phyloP scores from a whole-genome alignment of 176 grass and related monocot genomes.

The Musa beccarii region DNA sequence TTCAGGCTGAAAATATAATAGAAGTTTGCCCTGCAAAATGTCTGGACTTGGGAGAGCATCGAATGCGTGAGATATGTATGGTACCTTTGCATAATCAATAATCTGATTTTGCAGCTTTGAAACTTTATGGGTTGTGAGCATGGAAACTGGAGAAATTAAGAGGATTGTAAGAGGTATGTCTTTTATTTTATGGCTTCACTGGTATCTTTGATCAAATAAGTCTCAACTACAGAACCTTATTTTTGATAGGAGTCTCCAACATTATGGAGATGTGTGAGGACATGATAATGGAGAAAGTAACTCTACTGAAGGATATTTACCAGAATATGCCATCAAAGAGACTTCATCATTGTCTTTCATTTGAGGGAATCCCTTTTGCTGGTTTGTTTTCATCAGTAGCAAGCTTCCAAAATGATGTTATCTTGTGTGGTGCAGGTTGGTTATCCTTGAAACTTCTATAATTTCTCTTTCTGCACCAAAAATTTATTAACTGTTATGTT shows the following conservation, averaged over 20 bases:
- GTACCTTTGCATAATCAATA: neutral
- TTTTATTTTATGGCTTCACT: constrained; percentile 16
- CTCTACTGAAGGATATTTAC: constrained; percentile 45
- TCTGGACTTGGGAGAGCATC: no score
- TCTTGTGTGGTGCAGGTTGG: constrained; percentile 73
- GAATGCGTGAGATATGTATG: neutral
- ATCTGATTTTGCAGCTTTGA: constrained; percentile 47
- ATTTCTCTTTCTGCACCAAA: neutral
- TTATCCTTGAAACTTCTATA: neutral
- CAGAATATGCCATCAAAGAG: constrained; percentile 25
- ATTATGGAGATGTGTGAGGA: constrained; percentile 43
- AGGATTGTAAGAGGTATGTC: constrained; percentile 46
- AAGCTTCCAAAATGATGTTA: constrained; percentile 47
- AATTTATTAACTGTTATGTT: neutral
- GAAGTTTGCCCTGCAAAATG: no score
- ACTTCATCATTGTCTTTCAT: constrained; percentile 19
- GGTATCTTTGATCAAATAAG: neutral
- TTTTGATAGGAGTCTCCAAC: constrained; percentile 45
- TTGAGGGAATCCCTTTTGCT: constrained; percentile 29
- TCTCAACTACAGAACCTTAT: neutral
- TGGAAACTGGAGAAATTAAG: constrained; percentile 46
- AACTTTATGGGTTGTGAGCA: constrained; percentile 51
- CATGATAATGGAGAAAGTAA: constrained; percentile 41
- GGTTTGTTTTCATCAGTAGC: constrained; percentile 62
- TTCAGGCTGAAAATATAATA: no score